Base-by-base conservation (phyloP, 139 green algal species). In the Diplosphaera chodatii region DNA sequence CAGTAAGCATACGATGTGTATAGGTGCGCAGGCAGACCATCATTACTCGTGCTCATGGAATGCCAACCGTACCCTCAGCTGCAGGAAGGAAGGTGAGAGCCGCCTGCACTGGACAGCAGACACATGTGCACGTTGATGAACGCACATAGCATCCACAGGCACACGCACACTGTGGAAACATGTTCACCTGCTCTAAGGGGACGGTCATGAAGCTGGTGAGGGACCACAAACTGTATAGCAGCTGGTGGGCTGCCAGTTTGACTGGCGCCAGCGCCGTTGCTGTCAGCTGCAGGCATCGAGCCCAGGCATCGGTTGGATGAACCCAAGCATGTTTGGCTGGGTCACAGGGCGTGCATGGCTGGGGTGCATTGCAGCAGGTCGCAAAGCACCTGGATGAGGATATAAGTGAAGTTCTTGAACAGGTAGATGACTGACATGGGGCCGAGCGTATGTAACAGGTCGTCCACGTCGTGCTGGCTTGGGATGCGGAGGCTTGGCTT, bases 241-340 rank as follows among this genome's bases (percentile, higher is more conserved):
- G 77, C 79, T 94, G 87, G 76, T 94, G 89, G 15, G 84, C 87
- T 0, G 89, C 89, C 69, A 93, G 74, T 32, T 77, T 70, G 32
- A 85, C 55, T 22, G 77, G 72, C 8, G 64, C 37, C 41, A 93
- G 73, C 27, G 37, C 69, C 10, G 88, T 84, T 8, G 87, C 87
- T 4, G 82, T 74, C 40, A 55, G 72, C 77, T 78, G 77, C 64
- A 62, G 21, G n/a, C n/a, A n/a, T n/a, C n/a, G n/a, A n/a, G n/a
- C n/a, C n/a, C n/a, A n/a, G n/a, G n/a, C n/a, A n/a, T n/a, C n/a
- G n/a, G n/a, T n/a, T n/a, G n/a, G n/a, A n/a, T n/a, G n/a, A n/a
- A n/a, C n/a, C n/a, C n/a, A n/a, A n/a, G n/a, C n/a, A n/a, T n/a
- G n/a, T n/a, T n/a, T n/a, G n/a, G n/a, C n/a, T n/a, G n/a, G n/a